Percentiles rank a stretch among this genome's conserved stretches.
Conservation (phyloP, 768 basidiomycete genomes). For the Leccinum imitatum region DNA sequence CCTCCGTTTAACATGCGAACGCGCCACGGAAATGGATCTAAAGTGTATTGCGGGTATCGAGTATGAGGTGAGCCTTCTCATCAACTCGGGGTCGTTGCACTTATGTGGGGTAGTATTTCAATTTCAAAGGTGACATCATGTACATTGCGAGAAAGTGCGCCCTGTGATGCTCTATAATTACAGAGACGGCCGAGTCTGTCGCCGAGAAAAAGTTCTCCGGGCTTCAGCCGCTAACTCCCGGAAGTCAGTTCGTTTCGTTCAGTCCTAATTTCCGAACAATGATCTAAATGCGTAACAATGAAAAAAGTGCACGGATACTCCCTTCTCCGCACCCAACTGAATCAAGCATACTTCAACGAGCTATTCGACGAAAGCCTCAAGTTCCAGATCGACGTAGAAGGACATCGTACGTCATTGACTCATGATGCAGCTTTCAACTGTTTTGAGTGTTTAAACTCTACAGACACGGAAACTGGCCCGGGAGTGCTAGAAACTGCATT, state of each 20-base stretch:
- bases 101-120: slow-evolving; percentile 63
- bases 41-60: slow-evolving; percentile 86
- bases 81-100: not conserved
- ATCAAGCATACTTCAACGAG: slow-evolving; percentile 85
- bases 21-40: slow-evolving; percentile 47
- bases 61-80: slow-evolving; percentile 66
- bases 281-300: slow-evolving; percentile 6
- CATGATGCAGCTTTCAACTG: not conserved
- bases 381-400: slow-evolving; percentile 84
- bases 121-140: slow-evolving; percentile 69
- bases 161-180: slow-evolving; percentile 11
- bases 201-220: slow-evolving; percentile 76
- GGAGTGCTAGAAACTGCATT: slow-evolving; percentile 87
- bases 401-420: slow-evolving; percentile 60
- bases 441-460: slow-evolving; percentile 3
- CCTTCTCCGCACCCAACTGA: slow-evolving; percentile 84
- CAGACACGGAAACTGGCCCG: slow-evolving; percentile 92
- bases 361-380: slow-evolving; percentile 72
- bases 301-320: slow-evolving; percentile 94
- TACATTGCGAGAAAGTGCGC: not conserved
- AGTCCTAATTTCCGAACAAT: not conserved
- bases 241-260: slow-evolving; percentile 61
- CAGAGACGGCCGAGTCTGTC: slow-evolving; percentile 78
- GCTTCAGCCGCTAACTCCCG: slow-evolving; percentile 82
- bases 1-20: slow-evolving; percentile 56